Evolutionary conservation across 306 rosid genomes (phyloP).

Genomic region (Glycyrrhiza uralensis): DNA sequence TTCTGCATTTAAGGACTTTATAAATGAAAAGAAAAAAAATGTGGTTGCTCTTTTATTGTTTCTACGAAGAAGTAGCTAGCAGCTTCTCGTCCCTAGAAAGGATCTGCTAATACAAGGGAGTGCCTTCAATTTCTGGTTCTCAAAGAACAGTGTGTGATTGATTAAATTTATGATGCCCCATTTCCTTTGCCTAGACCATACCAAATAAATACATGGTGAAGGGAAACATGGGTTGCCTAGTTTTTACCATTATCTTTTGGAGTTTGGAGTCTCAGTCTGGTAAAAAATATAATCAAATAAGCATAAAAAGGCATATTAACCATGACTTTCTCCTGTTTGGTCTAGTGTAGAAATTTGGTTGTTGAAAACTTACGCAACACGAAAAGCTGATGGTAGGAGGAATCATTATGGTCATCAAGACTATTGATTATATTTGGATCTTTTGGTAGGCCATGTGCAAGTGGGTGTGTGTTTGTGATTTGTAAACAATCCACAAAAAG

Average conservation of each 20-base stretch:
- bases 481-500: background rate
- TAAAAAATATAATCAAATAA: background rate
- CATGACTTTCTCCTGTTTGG: background rate
- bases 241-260: slow-evolving; percentile 4
- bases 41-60: slow-evolving; percentile 26
- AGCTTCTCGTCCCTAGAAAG: slow-evolving; percentile 43
- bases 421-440: background rate
- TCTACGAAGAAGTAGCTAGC: slow-evolving; percentile 38
- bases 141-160: slow-evolving; percentile 8
- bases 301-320: background rate
- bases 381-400: background rate
- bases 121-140: slow-evolving; percentile 27
- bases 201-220: background rate
- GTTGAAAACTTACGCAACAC: slow-evolving; percentile 15
- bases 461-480: background rate
- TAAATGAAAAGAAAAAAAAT: slow-evolving; percentile 20
- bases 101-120: slow-evolving; percentile 16
- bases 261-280: no score
- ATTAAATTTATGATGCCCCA: slow-evolving; percentile 34
- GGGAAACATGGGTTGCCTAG: background rate
- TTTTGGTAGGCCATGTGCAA: slow-evolving; percentile 26
- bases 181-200: slow-evolving; percentile 17
- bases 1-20: slow-evolving; percentile 38
- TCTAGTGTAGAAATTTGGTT: slow-evolving; percentile 19
- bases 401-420: slow-evolving; percentile 28